Evolutionary conservation across 2,329 filamentous ascomycete genomes (phyloP), one percentile per base, ranked within the genome.

Genomic region (Aschersonia sp.): DNA sequence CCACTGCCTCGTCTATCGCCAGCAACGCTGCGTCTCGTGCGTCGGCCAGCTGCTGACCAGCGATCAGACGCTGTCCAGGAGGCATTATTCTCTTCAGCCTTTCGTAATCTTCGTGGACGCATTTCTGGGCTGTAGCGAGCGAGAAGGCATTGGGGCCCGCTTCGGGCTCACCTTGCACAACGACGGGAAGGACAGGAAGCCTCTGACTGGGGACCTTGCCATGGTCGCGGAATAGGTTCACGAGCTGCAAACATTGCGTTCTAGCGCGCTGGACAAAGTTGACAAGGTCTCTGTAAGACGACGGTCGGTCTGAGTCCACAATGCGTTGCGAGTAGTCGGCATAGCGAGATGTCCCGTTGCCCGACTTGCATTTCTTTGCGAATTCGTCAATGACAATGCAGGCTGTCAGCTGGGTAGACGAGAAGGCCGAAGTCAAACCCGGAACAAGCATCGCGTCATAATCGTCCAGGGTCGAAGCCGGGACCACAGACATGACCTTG

Each of bases 61-160:
- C 84, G 48, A 94, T 87, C 51, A 97, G 75, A 37, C 89, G 81
- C 58, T 96, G 87, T 7, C 87, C 85, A 2, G 90, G 86, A 1
- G 87, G 81, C 71, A 98, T 80, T n/a, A 77, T 74, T 67, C 88
- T 94, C 69, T 89, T 92, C 4, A 98, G 70, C 53, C 79, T 81
- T 46, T 96, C 89, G 55, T 84, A 98, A 54, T 98, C 90, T 7
- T 86, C 79, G 1, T 73, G 79, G 44, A 95, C 75, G 47, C 94
- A 86, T 64, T 87, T 92, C 55, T 97, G 88, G 1, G 89, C 92
- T 55, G 90, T 87, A 1, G 75, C 68, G 46, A 97, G 76, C 1
- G 88, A 94, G 63, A 98, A 98, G 6, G 92, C 90, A 56, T 81
- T 90, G 8, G 90, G 89, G 0, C 92, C 90, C 37, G 92, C 90